These are phyloP conservation scores for Macrolepiota dolichaula DNA, from an alignment of 768 basidiomycete genomes.

Conservation along the genomic window DNA sequence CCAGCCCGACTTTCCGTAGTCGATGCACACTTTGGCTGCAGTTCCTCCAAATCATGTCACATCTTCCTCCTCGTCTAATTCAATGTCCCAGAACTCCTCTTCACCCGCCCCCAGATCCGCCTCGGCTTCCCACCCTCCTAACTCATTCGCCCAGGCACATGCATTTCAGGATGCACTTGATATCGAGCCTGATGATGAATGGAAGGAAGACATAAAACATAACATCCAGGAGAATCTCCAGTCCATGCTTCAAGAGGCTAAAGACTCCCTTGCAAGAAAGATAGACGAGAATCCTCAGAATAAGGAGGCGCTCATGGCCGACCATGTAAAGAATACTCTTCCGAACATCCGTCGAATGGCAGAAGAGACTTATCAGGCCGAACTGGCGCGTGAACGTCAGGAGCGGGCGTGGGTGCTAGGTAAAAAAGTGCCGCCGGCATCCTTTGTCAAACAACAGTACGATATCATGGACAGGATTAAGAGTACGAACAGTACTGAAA, in stretches of 20 bases:
- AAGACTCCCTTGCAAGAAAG: conserved; percentile 51
- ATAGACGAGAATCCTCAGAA: conserved; percentile 40
- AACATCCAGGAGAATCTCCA: conserved; percentile 47
- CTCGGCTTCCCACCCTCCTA: neutral
- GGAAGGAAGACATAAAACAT: conserved; percentile 43
- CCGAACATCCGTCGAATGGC: conserved; percentile 40
- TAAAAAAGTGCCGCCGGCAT: conserved; percentile 22
- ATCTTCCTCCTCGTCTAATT: conserved; percentile 3
- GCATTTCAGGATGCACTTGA: conserved; percentile 25
- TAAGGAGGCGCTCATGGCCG: conserved; percentile 23
- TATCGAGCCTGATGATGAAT: conserved; percentile 51
- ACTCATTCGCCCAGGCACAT: neutral
- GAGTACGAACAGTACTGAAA: conserved; percentile 16
- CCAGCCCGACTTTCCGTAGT: conserved; percentile 13
- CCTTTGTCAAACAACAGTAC: conserved; percentile 32
- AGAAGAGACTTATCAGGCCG: conserved; percentile 40
- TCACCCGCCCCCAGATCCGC: conserved; percentile 10
- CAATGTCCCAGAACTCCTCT: conserved; percentile 15
- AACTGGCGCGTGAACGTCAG: conserved; percentile 45
- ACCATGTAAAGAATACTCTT: conserved; percentile 38
- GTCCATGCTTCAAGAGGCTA: conserved; percentile 56
- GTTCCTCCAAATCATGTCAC: conserved; percentile 1
- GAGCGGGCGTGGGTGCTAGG: conserved; percentile 48
- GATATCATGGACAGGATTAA: conserved; percentile 48
- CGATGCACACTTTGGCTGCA: conserved; percentile 33